Percentiles rank a stretch among this genome's conserved stretches.
Evolutionary conservation across 2,329 filamentous ascomycete genomes (phyloP).

Genomic region (Triangularia verruculosa): DNA sequence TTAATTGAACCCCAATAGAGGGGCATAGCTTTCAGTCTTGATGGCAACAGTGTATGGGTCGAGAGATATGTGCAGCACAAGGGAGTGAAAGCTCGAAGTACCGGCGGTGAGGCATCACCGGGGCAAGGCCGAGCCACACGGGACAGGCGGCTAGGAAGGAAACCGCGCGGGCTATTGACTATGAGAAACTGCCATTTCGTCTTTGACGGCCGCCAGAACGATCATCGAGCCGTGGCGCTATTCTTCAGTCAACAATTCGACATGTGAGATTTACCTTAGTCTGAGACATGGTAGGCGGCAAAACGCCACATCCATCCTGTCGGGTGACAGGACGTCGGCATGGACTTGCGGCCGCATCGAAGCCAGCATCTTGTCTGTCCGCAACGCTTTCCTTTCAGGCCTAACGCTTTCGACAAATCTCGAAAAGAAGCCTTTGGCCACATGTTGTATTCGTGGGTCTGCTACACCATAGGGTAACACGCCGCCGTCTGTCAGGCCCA

Average conservation of each 20-base stretch:
- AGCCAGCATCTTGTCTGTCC: background rate
- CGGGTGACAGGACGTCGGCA: background rate
- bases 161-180: background rate
- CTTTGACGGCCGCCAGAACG: background rate
- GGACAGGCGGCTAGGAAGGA: background rate
- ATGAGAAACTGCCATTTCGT: background rate
- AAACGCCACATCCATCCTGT: slow-evolving; percentile 2
- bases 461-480: background rate
- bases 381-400: too few relatives aligned
- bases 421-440: background rate
- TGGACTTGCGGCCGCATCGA: background rate
- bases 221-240: background rate
- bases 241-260: background rate
- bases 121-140: background rate
- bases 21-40: background rate
- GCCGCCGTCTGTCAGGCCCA: background rate
- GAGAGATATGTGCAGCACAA: background rate
- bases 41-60: background rate
- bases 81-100: background rate
- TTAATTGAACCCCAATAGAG: background rate
- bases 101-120: background rate
- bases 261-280: background rate
- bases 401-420: background rate
- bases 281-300: background rate
- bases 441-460: background rate